phyloP scores from a whole-genome alignment of 1,284 basidiomycete species.

The Microbotryum lychnidis-dioicae region DNA sequence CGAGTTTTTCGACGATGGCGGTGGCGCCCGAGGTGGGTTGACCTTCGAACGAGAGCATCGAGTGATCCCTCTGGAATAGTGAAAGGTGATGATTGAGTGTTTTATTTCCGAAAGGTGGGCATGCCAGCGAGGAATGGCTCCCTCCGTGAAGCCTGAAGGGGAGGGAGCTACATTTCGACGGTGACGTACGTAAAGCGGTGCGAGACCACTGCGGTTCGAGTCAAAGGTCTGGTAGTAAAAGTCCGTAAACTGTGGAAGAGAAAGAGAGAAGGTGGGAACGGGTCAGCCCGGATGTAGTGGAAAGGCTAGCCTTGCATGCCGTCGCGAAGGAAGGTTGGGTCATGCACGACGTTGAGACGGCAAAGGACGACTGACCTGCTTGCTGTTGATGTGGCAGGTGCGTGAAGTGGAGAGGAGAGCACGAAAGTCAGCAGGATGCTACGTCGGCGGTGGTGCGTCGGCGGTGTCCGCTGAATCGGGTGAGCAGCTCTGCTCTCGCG shows the following conservation, averaged over 20 bases:
- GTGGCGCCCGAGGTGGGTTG: conserved; percentile 53
- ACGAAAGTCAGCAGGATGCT: background rate
- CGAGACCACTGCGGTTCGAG: conserved; percentile 50
- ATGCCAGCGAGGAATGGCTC: background rate
- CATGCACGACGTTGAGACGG: background rate
- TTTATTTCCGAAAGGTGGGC: too few species aligned
- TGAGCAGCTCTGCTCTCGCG: conserved; percentile 48
- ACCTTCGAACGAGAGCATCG: conserved; percentile 87
- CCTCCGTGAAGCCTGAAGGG: background rate
- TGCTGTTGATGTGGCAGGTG: background rate
- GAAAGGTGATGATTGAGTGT: too few species aligned
- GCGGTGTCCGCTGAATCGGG: background rate
- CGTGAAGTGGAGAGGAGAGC: background rate
- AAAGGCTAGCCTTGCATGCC: too few species aligned
- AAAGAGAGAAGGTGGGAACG: background rate
- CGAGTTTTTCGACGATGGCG: conserved; percentile 70
- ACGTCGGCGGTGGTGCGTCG: background rate
- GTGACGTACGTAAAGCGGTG: conserved; percentile 61
- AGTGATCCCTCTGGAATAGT: conserved; percentile 56
- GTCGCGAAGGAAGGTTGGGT: background rate
- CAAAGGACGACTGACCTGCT: conserved; percentile 2
- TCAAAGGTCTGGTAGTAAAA: conserved; percentile 74
- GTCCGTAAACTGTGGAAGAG: conserved; percentile 53
- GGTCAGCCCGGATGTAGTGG: too few species aligned
- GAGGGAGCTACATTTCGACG: background rate